Percentiles rank a stretch among this genome's conserved stretches.
phyloP scores from a whole-genome alignment of 192 early-diverging fungal genomes.

The Radiomyces spectabilis region DNA sequence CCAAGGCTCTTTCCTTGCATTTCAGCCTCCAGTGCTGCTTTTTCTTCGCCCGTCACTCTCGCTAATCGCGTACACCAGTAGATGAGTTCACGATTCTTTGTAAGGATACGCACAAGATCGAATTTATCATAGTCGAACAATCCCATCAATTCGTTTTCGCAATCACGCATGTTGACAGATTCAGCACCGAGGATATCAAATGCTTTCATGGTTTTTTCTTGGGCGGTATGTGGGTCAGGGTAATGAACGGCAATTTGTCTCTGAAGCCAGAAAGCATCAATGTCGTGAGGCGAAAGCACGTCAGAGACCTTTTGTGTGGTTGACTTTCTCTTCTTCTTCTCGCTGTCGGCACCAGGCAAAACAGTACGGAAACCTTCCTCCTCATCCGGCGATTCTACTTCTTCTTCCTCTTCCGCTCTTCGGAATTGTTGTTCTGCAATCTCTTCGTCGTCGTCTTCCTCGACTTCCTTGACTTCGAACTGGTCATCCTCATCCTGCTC shows the following conservation, averaged over 20 bases:
- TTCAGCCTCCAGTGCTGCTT: constrained; percentile 46
- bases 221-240: constrained; percentile 76
- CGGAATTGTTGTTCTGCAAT: constrained; percentile 26
- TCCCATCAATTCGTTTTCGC: constrained; percentile 95
- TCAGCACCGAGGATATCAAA: constrained; percentile 66
- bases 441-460: constrained; percentile 37
- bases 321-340: constrained; percentile 33
- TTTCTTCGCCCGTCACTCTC: constrained; percentile 57
- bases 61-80: constrained; percentile 89
- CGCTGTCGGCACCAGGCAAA: constrained; percentile 15
- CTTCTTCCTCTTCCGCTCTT: constrained; percentile 50
- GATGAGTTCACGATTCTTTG: constrained; percentile 80
- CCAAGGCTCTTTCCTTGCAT: constrained; percentile 62
- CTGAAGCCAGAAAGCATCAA: constrained; percentile 98
- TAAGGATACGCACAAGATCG: constrained; percentile 86
- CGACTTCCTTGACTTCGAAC: constrained; percentile 47
- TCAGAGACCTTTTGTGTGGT: constrained; percentile 14
- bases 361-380: constrained; percentile 49
- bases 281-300: constrained; percentile 65
- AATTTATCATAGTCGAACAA: constrained; percentile 96
- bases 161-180: constrained; percentile 62
- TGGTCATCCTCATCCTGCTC: constrained; percentile 65
- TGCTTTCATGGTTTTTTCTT: constrained; percentile 78
- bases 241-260: constrained; percentile 77
- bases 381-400: constrained; percentile 45